phyloP scores from a whole-genome alignment of 768 basidiomycete genomes.

The Gymnopilus dilepis region DNA sequence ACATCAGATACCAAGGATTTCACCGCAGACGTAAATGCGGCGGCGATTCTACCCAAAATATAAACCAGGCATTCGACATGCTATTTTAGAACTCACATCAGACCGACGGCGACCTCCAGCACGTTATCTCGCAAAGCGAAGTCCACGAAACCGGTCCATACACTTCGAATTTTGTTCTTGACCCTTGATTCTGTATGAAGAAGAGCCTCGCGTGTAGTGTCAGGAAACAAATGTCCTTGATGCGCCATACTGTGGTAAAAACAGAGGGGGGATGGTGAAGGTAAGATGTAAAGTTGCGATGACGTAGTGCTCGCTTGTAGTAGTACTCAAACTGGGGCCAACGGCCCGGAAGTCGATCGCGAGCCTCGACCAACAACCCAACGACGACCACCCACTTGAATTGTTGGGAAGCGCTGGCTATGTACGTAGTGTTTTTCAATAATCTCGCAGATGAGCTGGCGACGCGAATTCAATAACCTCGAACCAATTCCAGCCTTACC shows the following conservation, averaged over 20 bases:
- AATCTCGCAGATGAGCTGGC: no score
- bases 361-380: no score
- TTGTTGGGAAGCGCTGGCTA: no score
- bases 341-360: background rate
- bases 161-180: constrained; percentile 26
- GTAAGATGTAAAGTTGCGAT: background rate
- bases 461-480: no score
- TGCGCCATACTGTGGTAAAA: background rate
- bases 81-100: constrained; percentile 37
- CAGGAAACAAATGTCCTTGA: constrained; percentile 19
- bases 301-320: background rate
- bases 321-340: background rate
- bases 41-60: constrained; percentile 33
- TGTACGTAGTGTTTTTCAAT: no score
- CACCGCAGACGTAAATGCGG: constrained; percentile 45
- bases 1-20: constrained; percentile 50
- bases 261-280: background rate
- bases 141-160: constrained; percentile 35
- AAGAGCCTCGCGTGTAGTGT: constrained; percentile 23
- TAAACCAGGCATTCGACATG: background rate
- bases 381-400: no score
- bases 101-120: constrained; percentile 50
- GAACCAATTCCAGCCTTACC: no score
- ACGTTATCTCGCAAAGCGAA: constrained; percentile 49
- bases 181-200: constrained; percentile 27